A percentile compares a stretch with the other conserved stretches of the same genome.
These are phyloP conservation scores for Phytophthora syringae DNA, from an alignment of 352 stramenopile genomes.

Conservation along the genomic window DNA sequence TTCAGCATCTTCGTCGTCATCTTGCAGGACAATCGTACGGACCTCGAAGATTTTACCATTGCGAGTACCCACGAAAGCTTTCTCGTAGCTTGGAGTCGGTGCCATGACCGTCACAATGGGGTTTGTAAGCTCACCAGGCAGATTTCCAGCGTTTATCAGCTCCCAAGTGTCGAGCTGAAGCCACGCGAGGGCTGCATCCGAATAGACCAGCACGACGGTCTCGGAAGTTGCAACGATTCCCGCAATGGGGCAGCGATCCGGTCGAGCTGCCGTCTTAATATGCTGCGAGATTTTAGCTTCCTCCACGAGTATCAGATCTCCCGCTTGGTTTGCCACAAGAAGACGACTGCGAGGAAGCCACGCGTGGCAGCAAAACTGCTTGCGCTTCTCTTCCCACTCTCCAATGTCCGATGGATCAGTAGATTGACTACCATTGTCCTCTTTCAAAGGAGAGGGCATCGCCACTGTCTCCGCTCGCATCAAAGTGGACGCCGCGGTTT, in stretches of 20 bases:
- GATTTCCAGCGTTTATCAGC: constrained; percentile 40
- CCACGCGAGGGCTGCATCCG: constrained; percentile 57
- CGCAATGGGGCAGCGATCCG: constrained; percentile 45
- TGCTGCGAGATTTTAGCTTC: constrained; percentile 39
- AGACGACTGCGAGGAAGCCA: constrained; percentile 60
- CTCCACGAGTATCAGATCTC: constrained; percentile 66
- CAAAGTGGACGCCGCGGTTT: constrained; percentile 32
- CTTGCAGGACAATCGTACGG: constrained; percentile 51
- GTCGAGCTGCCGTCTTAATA: constrained; percentile 40
- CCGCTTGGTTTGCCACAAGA: constrained; percentile 55
- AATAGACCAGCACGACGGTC: constrained; percentile 57
- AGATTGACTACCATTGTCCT: not conserved
- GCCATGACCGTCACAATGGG: constrained; percentile 47
- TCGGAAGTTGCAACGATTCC: constrained; percentile 62
- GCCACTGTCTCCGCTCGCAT: constrained; percentile 37
- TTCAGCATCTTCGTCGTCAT: constrained; percentile 68
- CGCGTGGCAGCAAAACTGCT: constrained; percentile 58
- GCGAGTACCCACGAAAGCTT: constrained; percentile 64
- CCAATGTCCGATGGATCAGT: constrained; percentile 20
- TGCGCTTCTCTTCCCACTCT: constrained; percentile 60
- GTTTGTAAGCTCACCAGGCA: constrained; percentile 28
- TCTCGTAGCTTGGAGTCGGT: constrained; percentile 57
- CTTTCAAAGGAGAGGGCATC: constrained; percentile 3
- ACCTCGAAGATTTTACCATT: constrained; percentile 71
- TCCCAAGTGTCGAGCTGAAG: constrained; percentile 51